Conservation (phyloP, 2,329 filamentous ascomycete genomes). For the Chlorencoelia australis region DNA sequence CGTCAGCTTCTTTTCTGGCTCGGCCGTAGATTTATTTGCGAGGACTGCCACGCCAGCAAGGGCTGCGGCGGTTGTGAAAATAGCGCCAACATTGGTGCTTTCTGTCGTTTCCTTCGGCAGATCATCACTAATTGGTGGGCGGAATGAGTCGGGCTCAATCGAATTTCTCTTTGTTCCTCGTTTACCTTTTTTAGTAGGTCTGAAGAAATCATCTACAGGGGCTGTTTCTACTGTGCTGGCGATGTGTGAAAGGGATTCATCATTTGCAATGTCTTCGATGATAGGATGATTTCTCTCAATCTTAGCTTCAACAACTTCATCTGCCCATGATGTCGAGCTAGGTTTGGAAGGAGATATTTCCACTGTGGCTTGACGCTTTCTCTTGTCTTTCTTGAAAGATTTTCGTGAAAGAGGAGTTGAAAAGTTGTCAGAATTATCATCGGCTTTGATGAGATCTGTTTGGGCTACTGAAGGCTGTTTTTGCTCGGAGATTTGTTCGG, state of each 20-base stretch:
- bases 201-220: slow-evolving; percentile 19
- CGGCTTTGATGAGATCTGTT: too few relatives aligned
- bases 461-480: too few relatives aligned
- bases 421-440: slow-evolving; percentile 4
- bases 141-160: slow-evolving; percentile 5
- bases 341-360: slow-evolving; percentile 8
- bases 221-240: slow-evolving; percentile 17
- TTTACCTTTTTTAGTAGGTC: slow-evolving; percentile 30
- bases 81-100: slow-evolving; percentile 15
- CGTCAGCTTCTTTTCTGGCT: slow-evolving; percentile 27
- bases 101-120: slow-evolving; percentile 14
- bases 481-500: too few relatives aligned
- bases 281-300: slow-evolving; percentile 20
- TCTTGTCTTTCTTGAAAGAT: slow-evolving; percentile 25
- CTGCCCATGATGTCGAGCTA: slow-evolving; percentile 21
- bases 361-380: slow-evolving; percentile 22
- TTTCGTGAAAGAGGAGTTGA: slow-evolving; percentile 10
- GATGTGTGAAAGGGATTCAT: slow-evolving; percentile 24
- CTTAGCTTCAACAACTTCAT: slow-evolving; percentile 24
- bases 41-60: slow-evolving; percentile 15
- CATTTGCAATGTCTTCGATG: slow-evolving; percentile 22
- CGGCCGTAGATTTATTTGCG: slow-evolving; percentile 14
- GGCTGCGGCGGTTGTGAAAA: slow-evolving; percentile 13
- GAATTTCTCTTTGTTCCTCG: slow-evolving; percentile 28
- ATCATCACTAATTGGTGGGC: slow-evolving; percentile 5